Evolutionary conservation across 1,284 basidiomycete genomes (phyloP), one percentile per base, ranked within the genome.

Genomic region (Trametes polyzona): DNA sequence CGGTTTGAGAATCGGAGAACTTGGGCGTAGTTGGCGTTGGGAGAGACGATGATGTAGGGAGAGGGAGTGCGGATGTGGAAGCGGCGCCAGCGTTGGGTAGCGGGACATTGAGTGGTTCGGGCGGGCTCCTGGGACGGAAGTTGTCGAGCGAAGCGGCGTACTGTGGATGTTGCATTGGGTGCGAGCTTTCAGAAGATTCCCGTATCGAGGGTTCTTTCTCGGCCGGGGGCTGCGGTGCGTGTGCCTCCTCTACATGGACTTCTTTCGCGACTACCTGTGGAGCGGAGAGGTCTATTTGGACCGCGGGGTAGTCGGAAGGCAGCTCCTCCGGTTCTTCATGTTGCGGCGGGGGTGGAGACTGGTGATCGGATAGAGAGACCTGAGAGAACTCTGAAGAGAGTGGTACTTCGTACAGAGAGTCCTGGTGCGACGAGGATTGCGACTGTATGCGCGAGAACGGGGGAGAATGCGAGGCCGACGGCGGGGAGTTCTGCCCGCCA

Each of bases 281-380:
- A 49, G 73, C 67, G 3, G 79, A 78, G 35, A 74, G 72, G 58
- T 84, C 78, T 51, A 82, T 82, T 61, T 80, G 67, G 24, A 83
- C 76, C 17, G 68, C 69, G 10, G 79, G 81, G 60, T 81, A 80
- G 21, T 57, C 52, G 23, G 59, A 41, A n/a, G 46, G 43, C 24
- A 39, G 43, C 26, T 63, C 51, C 47, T 55, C 50, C 10, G 50
- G 58, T 23, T 61, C 57, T 24, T 56, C 63, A n/a, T 62, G 51
- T 12, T 55, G 56, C n/a, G 52, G 55, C 32, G 48, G 41, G 4
- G 66, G 54, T 14, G 64, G 63, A 0, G 68, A 62, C 19, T 44
- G 56, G 14, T 59, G 54, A 11, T 67, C 62, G 27, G 65, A 64
- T 23, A 81, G 70, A 12, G 79, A 75, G 53, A 82, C 73, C 33